Conservation (phyloP, 2,329 filamentous ascomycete species). For the Allantophomopsis lycopodina region DNA sequence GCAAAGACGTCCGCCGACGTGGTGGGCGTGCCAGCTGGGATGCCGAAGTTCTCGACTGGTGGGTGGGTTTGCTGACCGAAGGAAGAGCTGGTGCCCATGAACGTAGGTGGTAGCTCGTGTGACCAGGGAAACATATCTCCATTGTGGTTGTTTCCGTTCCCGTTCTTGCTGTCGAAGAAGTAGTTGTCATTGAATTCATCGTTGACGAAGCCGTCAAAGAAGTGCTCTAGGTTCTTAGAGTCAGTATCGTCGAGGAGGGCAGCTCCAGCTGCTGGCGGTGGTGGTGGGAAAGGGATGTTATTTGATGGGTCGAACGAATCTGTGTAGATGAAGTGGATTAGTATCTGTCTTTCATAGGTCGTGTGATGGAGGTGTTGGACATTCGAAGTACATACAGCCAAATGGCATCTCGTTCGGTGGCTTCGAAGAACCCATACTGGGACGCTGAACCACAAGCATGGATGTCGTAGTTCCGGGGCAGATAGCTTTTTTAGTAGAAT, state of each 20-base stretch:
- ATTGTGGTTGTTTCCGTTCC: constrained; percentile 12
- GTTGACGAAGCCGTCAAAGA: constrained; percentile 39
- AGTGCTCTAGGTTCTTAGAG: constrained; percentile 40
- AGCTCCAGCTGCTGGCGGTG: constrained; percentile 48
- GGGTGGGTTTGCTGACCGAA: constrained; percentile 34
- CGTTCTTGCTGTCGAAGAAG: constrained; percentile 16
- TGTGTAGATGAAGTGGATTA: constrained; percentile 10
- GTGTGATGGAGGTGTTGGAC: too few species aligned
- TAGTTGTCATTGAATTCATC: constrained; percentile 33
- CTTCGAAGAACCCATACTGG: constrained; percentile 46
- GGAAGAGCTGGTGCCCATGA: constrained; percentile 52
- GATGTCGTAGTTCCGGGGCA: constrained; percentile 18
- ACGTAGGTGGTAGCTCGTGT: constrained; percentile 44
- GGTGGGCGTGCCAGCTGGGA: constrained; percentile 6
- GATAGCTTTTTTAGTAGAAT: too few species aligned
- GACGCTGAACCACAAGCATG: constrained; percentile 43
- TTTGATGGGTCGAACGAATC: constrained; percentile 30
- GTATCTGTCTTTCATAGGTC: background rate
- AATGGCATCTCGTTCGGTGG: constrained; percentile 45
- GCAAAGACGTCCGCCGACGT: constrained; percentile 41
- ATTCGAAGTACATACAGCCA: constrained; percentile 41
- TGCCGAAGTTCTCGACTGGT: background rate
- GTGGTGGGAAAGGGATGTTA: constrained; percentile 33
- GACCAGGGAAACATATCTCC: constrained; percentile 35
- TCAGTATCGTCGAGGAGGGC: constrained; percentile 51